phyloP scores from a whole-genome alignment of 2,329 filamentous ascomycete species.

The Didymella pomorum region DNA sequence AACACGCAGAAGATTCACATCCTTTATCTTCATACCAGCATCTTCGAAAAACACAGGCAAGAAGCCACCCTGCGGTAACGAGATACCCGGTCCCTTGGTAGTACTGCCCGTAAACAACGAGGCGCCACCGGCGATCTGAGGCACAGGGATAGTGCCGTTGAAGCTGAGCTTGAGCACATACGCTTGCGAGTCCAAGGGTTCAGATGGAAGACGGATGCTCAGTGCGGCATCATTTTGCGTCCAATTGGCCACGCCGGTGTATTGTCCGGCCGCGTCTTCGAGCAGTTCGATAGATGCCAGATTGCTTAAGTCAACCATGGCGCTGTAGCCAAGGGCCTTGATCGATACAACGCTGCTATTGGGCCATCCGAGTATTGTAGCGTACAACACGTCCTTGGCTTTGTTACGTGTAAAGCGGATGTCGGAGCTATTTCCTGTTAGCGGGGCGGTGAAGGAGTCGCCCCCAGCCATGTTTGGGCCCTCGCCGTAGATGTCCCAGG shows the following conservation, averaged over 20 bases:
- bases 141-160: neutral
- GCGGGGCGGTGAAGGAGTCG: neutral
- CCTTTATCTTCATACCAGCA: neutral
- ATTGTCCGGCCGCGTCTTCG: neutral
- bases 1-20: neutral
- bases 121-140: neutral
- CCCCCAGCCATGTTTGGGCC: neutral
- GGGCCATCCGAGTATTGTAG: neutral
- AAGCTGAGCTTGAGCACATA: neutral
- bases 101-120: neutral
- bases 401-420: neutral
- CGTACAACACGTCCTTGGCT: neutral
- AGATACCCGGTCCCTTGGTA: neutral
- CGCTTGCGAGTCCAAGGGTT: neutral
- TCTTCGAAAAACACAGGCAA: neutral
- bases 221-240: neutral
- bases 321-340: neutral
- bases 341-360: neutral
- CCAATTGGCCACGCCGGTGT: neutral
- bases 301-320: neutral
- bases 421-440: neutral
- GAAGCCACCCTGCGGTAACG: neutral
- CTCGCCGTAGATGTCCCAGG: neutral
- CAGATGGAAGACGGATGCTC: neutral
- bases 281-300: neutral